Base-by-base conservation (phyloP, 805 yeast species). In the Diddensiella transvaalensis region DNA sequence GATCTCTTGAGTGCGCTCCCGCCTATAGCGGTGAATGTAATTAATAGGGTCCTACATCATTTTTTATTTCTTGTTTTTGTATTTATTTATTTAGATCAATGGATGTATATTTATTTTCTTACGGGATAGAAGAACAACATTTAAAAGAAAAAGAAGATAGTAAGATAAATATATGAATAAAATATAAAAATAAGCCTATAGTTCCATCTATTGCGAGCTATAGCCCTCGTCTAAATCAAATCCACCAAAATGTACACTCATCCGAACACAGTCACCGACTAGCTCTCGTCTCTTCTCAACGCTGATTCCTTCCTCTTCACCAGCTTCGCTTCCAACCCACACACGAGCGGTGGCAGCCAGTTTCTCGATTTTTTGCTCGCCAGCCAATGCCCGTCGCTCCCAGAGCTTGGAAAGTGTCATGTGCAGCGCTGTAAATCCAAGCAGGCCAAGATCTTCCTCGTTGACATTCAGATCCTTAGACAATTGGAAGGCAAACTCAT, bases 311-410 rank as follows among this genome's bases (percentile, higher is more conserved):
- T 50, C 57, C 2, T 44, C 45, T 21, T 60, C 67, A 17, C 64
- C 67, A 23, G 54, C 54, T 21, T 62, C 65, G 22, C 66, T 57
- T 26, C 70, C 70, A 30, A 66, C 55, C 69, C 70, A 66, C 23
- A 64, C 50, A 17, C 70, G 60, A 8, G 59, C 59, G 8, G 49
- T 42, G 2, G 56, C 57, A 11, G 62, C 55, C 40, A 54, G 47
- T 32, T 45, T 39, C 50, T 63, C 67, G 40, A 62, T 29, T 15
- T 50, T 47, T 17, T 38, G 17, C 18, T 46, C 48, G 13, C 40
- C 51, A 32, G 51, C 40, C 30, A 52, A 24, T 46, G 49, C 38
- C 44, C 46, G 36, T 46, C 38, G 22, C 42, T 47, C 47, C 42
- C 49, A 47, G 32, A 60, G 48, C 47, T 51, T 53, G 49, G 40